phyloP scores from a whole-genome alignment of 495 filamentous ascomycete species.

The Penicillium salamii region DNA sequence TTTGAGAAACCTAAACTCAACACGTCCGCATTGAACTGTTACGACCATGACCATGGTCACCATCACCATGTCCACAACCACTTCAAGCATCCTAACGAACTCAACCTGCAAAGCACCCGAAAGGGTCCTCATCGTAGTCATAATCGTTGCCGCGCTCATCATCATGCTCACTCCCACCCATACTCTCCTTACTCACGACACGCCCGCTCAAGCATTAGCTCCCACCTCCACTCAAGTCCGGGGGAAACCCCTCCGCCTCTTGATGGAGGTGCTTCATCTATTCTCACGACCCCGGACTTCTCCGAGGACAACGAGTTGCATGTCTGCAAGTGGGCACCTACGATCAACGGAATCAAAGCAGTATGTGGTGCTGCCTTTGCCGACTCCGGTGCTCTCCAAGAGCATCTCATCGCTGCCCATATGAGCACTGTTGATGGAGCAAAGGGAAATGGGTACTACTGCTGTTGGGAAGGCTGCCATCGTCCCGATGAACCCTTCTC shows the following conservation, averaged over 20 bases:
- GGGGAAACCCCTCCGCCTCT: slow-evolving; percentile 45
- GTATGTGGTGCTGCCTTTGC: slow-evolving; percentile 37
- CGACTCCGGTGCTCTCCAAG: slow-evolving; percentile 38
- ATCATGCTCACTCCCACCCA: slow-evolving; percentile 33
- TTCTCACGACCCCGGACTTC: slow-evolving; percentile 41
- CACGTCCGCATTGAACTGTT: slow-evolving; percentile 25
- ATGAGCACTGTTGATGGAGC: slow-evolving; percentile 41
- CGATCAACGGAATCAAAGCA: slow-evolving; percentile 26
- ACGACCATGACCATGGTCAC: slow-evolving; percentile 26
- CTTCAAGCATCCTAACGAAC: slow-evolving; percentile 31
- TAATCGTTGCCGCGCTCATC: slow-evolving; percentile 36
- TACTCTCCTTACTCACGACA: slow-evolving; percentile 45
- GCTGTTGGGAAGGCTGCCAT: slow-evolving; percentile 46
- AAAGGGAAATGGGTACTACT: slow-evolving; percentile 49
- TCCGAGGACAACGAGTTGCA: slow-evolving; percentile 33
- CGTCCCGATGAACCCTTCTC: slow-evolving; percentile 48
- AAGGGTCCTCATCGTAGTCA: slow-evolving; percentile 37
- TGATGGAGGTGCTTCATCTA: slow-evolving; percentile 37
- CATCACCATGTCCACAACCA: slow-evolving; percentile 23
- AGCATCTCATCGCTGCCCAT: slow-evolving; percentile 40
- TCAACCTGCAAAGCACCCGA: slow-evolving; percentile 18
- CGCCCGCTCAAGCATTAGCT: slow-evolving; percentile 43
- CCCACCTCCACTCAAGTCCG: slow-evolving; percentile 39
- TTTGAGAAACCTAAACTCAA: slow-evolving; percentile 14
- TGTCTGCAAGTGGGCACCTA: slow-evolving; percentile 38